These are phyloP conservation scores for Claviceps spartinae DNA, from an alignment of 2,329 filamentous ascomycete genomes.

Conservation along the genomic window DNA sequence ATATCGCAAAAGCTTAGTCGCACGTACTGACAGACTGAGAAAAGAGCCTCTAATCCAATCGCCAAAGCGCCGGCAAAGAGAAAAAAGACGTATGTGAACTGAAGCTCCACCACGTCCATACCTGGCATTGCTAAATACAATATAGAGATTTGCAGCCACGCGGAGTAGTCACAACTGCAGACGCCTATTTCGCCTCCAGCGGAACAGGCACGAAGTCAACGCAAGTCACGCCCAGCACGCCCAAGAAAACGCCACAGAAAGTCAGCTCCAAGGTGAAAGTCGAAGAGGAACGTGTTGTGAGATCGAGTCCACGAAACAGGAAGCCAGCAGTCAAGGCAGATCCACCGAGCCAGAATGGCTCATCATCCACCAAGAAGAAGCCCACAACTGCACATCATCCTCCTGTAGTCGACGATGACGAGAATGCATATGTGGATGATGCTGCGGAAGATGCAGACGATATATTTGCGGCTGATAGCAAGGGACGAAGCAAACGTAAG, in stretches of 20 bases:
- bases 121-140: background rate
- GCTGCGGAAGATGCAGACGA: conserved; percentile 62
- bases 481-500: conserved; percentile 50
- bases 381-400: conserved; percentile 27
- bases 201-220: conserved; percentile 27
- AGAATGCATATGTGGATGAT: conserved; percentile 46
- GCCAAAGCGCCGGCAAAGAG: conserved; percentile 36
- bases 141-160: conserved; percentile 27
- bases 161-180: conserved; percentile 39
- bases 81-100: conserved; percentile 35
- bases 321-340: conserved; percentile 19
- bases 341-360: conserved; percentile 16
- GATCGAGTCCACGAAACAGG: conserved; percentile 40
- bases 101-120: background rate
- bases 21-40: background rate
- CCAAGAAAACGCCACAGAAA: conserved; percentile 25
- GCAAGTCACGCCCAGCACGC: conserved; percentile 14
- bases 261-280: conserved; percentile 22
- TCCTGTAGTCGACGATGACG: conserved; percentile 33
- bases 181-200: conserved; percentile 41
- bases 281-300: conserved; percentile 30
- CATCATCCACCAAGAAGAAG: conserved; percentile 26
- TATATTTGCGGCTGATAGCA: conserved; percentile 64
- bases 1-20: background rate
- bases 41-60: conserved; percentile 37